Base-by-base conservation (phyloP, 2,329 filamentous ascomycete species). In the Exutisphaerella laricina region DNA sequence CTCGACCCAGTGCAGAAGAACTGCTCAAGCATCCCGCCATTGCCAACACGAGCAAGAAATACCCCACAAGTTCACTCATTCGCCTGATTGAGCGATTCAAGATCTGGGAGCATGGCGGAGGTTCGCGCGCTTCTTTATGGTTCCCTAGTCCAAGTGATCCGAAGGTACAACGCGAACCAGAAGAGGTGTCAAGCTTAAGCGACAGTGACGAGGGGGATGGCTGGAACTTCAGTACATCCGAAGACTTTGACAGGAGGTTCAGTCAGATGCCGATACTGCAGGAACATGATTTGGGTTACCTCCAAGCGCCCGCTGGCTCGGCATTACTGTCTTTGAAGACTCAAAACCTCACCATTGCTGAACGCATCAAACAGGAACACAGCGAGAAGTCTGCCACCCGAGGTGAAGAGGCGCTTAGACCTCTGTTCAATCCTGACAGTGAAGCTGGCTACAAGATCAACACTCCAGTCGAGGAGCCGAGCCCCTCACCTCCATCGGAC, bases 51-150 rank as follows among this genome's bases (percentile, higher is more conserved):
- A 70, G 72, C 5, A 69, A 75, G 10, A 68, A 69, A 32, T 82
- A 85, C 55, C 85, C 85, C 0, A 79, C 80, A 0, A 74, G 74
- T 0, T 74, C 71, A 4, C 72, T 90, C 2, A 68, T 78, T 2
- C 71, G 79, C 46, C 70, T 90, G 1, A 82, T 90, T 7, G 77
- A 79, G 51, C 80, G 78, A 9, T 90, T 84, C 66, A 82, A 80
- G 58, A 59, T 81, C 14, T 90, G 85, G 85, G 85, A 89, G 61
- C 75, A 80, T 5, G 75, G 79, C 53, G 85, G 85, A 17, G 85
- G 85, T 20, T 79, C 78, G 52, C 76, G 85, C 33, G 78, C 77
- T 49, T 83, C 79, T 4, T 64, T 83, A 0, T 82, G 80, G 60
- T 73, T 78, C 48, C 71, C 74, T 17, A 73, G 72, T 9, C 77